Evolutionary conservation across 495 filamentous ascomycete genomes (phyloP), one percentile per base, ranked within the genome.

Genomic region (Tuber calosporum): DNA sequence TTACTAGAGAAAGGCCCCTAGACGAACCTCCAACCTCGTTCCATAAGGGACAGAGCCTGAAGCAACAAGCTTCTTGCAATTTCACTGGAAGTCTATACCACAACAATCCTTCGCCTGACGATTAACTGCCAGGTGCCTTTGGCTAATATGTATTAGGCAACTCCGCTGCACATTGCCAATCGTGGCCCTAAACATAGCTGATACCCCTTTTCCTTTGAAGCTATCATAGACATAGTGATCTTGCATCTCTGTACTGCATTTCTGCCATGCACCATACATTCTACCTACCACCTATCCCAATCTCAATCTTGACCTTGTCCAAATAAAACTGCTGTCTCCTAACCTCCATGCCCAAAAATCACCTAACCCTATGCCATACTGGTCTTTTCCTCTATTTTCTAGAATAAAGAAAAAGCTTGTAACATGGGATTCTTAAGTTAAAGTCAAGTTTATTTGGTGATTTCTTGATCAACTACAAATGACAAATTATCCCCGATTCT

Each of bases 281-380:
- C 66, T 42, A 67, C 2, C 39, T 7, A 20, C 67, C 67, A 20
- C 42, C 72, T 2, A 8, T 17, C 15, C 45, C 41, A 17, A 73
- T 26, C 38, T 73, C 67, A 30, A 73, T 22, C 5, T 40, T 69
- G 43, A 38, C 41, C 37, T 69, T 37, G 66, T 73, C 45, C 5
- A 42, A 66, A 69, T 40, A 66, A 30, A 73, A 41, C 1, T 7
- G 0, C 17, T 22, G 3, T 19, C 36, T 6, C 67, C 72, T 69
- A 13, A 58, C 62, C 4, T 69, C 58, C 7, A 37, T 38, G 53
- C 37, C 20, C 66, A 41, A 75, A 13, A 42, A 8, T 9, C 39
- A 22, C 20, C 37, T 67, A 34, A 22, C 22, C 13, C 22, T 5
- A 69, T 22, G 66, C 67, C 37, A 73, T 13, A 40, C 6, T 0